Evolutionary conservation across 2,329 filamentous ascomycete species (phyloP).

Genomic region (Curvularia sp.): DNA sequence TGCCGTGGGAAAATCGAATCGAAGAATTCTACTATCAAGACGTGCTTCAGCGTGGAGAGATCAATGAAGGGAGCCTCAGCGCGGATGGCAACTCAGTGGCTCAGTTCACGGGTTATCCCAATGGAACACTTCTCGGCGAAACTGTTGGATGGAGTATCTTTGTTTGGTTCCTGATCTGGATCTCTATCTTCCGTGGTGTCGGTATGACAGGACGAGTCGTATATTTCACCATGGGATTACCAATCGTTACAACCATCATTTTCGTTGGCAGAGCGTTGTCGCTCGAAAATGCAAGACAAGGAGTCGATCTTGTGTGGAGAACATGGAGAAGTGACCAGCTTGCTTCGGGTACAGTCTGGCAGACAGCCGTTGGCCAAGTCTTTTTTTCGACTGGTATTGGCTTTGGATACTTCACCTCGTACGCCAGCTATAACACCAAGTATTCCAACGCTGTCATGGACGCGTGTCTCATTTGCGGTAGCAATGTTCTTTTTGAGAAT

Average conservation of each 20-base stretch:
- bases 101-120: slow-evolving; percentile 58
- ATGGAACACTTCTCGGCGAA: slow-evolving; percentile 59
- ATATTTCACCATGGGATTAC: slow-evolving; percentile 68
- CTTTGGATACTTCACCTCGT: slow-evolving; percentile 64
- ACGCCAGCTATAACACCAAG: slow-evolving; percentile 64
- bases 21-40: slow-evolving; percentile 61
- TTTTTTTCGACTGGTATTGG: slow-evolving; percentile 67
- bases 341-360: slow-evolving; percentile 62
- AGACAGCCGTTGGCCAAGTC: slow-evolving; percentile 66
- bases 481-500: slow-evolving; percentile 65
- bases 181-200: slow-evolving; percentile 66
- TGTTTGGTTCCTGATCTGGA: slow-evolving; percentile 66
- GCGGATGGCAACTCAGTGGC: slow-evolving; percentile 51
- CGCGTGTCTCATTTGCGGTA: slow-evolving; percentile 61
- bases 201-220: slow-evolving; percentile 65
- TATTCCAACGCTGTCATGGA: slow-evolving; percentile 67
- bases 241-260: slow-evolving; percentile 64
- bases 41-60: slow-evolving; percentile 58
- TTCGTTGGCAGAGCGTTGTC: slow-evolving; percentile 63
- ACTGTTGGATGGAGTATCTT: slow-evolving; percentile 66
- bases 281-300: slow-evolving; percentile 61
- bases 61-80: slow-evolving; percentile 46
- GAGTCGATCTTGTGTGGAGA: slow-evolving; percentile 59
- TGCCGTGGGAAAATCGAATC: slow-evolving; percentile 61
- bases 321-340: slow-evolving; percentile 61